Conservation (phyloP, 495 filamentous ascomycete species). For the Trichoderma virens region DNA sequence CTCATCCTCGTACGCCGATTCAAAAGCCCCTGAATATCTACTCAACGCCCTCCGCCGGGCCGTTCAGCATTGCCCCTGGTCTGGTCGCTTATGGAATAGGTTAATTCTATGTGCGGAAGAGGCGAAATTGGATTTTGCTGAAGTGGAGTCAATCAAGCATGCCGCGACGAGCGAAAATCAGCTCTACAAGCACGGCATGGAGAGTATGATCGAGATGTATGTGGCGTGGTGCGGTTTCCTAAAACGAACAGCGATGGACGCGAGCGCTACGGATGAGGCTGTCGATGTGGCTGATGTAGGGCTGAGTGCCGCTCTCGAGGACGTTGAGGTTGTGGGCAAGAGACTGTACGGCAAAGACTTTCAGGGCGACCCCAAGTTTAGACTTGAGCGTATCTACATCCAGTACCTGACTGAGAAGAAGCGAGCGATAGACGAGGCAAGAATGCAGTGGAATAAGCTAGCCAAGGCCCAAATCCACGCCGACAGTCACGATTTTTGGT, state of each 20-base stretch:
- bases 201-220: slow-evolving; percentile 80
- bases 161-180: slow-evolving; percentile 76
- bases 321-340: slow-evolving; percentile 68
- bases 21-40: slow-evolving; percentile 19
- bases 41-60: slow-evolving; percentile 55
- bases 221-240: slow-evolving; percentile 90
- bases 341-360: slow-evolving; percentile 66
- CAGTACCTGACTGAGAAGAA: slow-evolving; percentile 75
- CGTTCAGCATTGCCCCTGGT: slow-evolving; percentile 86
- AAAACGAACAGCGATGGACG: slow-evolving; percentile 69
- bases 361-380: slow-evolving; percentile 76
- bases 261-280: slow-evolving; percentile 74
- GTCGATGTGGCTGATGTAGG: slow-evolving; percentile 88
- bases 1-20: slow-evolving; percentile 33
- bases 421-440: slow-evolving; percentile 53
- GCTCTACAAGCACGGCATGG: slow-evolving; percentile 63
- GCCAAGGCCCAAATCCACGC: slow-evolving; percentile 49
- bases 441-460: slow-evolving; percentile 67
- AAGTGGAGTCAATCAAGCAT: slow-evolving; percentile 84
- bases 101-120: slow-evolving; percentile 77
- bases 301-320: slow-evolving; percentile 74
- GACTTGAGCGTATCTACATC: slow-evolving; percentile 84
- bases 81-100: slow-evolving; percentile 81
- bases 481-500: slow-evolving; percentile 86
- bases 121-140: slow-evolving; percentile 62